Conservation (phyloP, 1,139 yeast genomes). For the Blastobotrys proliferans region DNA sequence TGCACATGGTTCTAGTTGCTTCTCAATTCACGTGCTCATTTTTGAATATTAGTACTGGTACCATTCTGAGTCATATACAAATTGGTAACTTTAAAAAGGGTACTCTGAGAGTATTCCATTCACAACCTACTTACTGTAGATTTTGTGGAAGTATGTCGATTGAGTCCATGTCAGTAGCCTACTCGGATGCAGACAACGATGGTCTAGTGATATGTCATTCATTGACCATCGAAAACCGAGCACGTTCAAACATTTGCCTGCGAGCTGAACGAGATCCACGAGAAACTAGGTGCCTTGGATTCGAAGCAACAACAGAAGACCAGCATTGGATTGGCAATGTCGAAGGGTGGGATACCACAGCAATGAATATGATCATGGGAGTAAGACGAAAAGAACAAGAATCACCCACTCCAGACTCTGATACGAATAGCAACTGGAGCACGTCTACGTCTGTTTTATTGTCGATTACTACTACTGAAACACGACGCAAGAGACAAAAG, state of each 20-base stretch:
- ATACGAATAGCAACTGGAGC: background rate
- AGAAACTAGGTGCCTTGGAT: constrained; percentile 84
- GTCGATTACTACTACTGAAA: background rate
- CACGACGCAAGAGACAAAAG: constrained; percentile 20
- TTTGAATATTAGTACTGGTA: constrained; percentile 76
- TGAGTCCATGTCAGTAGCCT: constrained; percentile 64
- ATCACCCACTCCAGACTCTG: background rate
- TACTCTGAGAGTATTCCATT: constrained; percentile 65
- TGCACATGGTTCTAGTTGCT: constrained; percentile 30
- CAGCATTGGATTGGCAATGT: constrained; percentile 63
- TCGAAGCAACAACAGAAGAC: constrained; percentile 67
- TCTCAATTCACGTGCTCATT: constrained; percentile 34
- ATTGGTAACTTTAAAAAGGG: constrained; percentile 62
- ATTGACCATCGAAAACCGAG: constrained; percentile 64
- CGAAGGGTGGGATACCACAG: constrained; percentile 76
- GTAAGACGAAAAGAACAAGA: constrained; percentile 36
- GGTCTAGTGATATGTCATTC: constrained; percentile 68
- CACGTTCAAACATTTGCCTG: constrained; percentile 74
- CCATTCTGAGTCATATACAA: constrained; percentile 48
- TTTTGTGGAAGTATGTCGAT: constrained; percentile 89
- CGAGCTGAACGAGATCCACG: constrained; percentile 91
- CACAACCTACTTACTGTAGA: constrained; percentile 81
- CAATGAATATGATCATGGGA: constrained; percentile 72
- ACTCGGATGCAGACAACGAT: constrained; percentile 53
- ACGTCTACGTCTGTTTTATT: background rate